A percentile compares a stretch with the other conserved stretches of the same genome.
These are phyloP conservation scores for Asterophora lycoperdoides DNA, from an alignment of 768 basidiomycete species.

Conservation along the genomic window DNA sequence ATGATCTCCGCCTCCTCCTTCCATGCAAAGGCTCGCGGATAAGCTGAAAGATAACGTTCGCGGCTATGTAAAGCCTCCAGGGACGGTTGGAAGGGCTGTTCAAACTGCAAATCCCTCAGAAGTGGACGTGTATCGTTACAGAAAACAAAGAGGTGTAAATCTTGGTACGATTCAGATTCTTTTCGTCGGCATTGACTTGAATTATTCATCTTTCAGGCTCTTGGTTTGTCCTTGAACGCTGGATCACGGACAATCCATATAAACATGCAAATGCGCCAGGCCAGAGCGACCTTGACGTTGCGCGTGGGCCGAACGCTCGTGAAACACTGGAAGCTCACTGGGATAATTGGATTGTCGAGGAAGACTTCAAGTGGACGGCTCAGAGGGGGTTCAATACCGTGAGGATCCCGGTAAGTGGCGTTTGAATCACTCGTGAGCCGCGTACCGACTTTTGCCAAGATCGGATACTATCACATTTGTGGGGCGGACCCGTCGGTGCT, in stretches of 20 bases:
- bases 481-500: constrained; percentile 56
- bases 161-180: constrained; percentile 48
- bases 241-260: constrained; percentile 66
- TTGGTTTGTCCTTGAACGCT: constrained; percentile 77
- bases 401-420: constrained; percentile 50
- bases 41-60: constrained; percentile 3
- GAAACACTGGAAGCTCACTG: constrained; percentile 60
- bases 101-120: not conserved
- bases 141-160: constrained; percentile 80
- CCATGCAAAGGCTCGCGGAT: constrained; percentile 2
- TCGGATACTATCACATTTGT: constrained; percentile 71
- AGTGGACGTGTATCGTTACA: constrained; percentile 40
- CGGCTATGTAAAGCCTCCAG: not conserved
- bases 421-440: constrained; percentile 2
- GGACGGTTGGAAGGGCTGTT: not conserved
- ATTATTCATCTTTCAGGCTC: constrained; percentile 41
- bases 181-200: not conserved
- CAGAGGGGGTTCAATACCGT: constrained; percentile 57
- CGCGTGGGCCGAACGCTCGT: constrained; percentile 47
- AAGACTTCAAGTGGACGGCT: constrained; percentile 62
- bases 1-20: not conserved
- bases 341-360: constrained; percentile 65
- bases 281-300: constrained; percentile 70
- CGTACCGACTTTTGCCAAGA: constrained; percentile 32
- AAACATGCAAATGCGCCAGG: constrained; percentile 45